Evolutionary conservation across 23 red algal species (phyloP).

Genomic region (Gracilaria vermiculophylla): DNA sequence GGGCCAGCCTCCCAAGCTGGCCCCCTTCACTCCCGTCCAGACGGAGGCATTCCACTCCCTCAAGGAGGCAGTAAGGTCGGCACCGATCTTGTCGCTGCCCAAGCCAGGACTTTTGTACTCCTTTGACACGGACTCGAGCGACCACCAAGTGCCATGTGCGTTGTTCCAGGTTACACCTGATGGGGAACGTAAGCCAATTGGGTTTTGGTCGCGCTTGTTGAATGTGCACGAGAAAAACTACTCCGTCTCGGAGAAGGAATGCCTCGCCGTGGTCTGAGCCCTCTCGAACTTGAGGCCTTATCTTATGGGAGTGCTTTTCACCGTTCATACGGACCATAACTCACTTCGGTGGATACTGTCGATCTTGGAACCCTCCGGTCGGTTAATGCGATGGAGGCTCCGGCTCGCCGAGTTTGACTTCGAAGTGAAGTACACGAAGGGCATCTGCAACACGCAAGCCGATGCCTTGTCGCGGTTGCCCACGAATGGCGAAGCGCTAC

Average conservation of each 20-base stretch:
- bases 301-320: background rate
- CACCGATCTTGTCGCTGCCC: too few relatives aligned
- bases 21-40: too few relatives aligned
- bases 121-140: background rate
- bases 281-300: background rate
- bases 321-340: background rate
- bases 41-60: too few relatives aligned
- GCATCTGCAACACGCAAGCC: background rate
- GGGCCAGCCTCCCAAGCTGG: background rate
- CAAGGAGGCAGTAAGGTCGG: too few relatives aligned
- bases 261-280: background rate
- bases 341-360: background rate
- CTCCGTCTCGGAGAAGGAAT: background rate
- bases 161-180: background rate
- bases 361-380: background rate
- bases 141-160: background rate
- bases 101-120: background rate
- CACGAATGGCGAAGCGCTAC: too few relatives aligned
- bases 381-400: background rate
- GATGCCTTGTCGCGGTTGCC: background rate
- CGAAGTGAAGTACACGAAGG: background rate
- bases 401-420: slow-evolving; percentile 4
- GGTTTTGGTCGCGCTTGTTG: background rate
- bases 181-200: background rate
- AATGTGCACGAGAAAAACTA: background rate